Conservation (phyloP, 1,139 yeast species). For the Hemisphaericaspora xylofermentans region DNA sequence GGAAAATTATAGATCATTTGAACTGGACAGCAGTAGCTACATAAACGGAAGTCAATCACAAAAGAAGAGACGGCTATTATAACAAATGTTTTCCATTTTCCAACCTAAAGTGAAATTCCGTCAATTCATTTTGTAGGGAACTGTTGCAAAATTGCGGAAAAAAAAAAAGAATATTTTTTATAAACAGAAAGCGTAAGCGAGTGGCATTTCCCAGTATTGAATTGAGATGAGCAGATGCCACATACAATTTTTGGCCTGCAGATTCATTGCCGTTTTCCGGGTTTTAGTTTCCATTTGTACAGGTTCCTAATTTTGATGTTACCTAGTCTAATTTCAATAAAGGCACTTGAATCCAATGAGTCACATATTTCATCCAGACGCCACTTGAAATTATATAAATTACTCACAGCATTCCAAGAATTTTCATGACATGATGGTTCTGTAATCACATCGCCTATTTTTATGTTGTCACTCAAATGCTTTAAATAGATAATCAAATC, state of each 20-base stretch:
- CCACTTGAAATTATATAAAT: neutral
- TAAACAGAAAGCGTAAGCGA: neutral
- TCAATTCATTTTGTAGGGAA: too few relatives aligned
- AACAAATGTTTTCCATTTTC: too few relatives aligned
- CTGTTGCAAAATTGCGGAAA: neutral
- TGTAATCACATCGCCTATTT: neutral
- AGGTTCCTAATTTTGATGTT: neutral
- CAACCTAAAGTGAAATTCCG: too few relatives aligned
- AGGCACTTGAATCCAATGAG: neutral
- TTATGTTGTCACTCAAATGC: neutral
- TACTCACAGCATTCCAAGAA: neutral
- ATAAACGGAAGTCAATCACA: neutral
- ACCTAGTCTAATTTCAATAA: neutral
- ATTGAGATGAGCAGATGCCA: neutral
- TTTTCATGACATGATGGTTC: neutral
- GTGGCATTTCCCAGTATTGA: neutral
- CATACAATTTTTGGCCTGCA: neutral
- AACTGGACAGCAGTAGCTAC: neutral
- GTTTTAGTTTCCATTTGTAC: neutral
- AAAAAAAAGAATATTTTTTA: neutral
- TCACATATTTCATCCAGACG: neutral
- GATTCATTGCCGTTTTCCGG: neutral
- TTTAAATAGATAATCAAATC: conserved; percentile 1
- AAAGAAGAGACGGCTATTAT: conserved; percentile 3
- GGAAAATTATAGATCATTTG: neutral